Conservation (phyloP, 208 protist genomes). For the Acanthamoeba lugdunensis region DNA sequence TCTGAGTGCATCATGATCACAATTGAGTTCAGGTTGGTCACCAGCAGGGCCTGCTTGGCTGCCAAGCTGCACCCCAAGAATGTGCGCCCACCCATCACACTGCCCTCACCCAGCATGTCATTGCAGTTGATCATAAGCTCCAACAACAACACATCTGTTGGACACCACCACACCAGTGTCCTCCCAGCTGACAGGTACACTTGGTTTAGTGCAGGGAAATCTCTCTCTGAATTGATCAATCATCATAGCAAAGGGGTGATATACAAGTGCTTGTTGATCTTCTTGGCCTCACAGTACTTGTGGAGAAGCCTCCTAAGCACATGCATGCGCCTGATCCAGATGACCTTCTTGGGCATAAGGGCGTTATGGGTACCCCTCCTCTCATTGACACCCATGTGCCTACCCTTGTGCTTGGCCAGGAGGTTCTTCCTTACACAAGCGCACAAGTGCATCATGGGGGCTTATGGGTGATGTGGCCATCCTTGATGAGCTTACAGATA, state of each 20-base stretch:
- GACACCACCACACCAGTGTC: neutral
- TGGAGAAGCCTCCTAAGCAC: constrained; percentile 95
- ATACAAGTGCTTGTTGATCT: constrained; percentile 97
- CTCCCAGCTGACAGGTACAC: neutral
- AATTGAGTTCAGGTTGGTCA: neutral
- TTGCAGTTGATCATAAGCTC: neutral
- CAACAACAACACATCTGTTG: neutral
- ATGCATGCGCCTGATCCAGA: constrained; percentile 97
- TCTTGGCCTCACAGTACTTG: constrained; percentile 97
- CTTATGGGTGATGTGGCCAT: constrained; percentile 97
- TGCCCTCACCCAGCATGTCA: constrained; percentile 6
- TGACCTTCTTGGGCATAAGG: constrained; percentile 95
- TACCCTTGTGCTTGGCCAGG: constrained; percentile 92
- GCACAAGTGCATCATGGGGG: constrained; percentile 95
- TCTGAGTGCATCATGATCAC: neutral
- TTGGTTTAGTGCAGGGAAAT: too few relatives aligned
- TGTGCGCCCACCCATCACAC: neutral
- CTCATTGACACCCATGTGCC: constrained; percentile 87
- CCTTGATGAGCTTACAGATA: constrained; percentile 96
- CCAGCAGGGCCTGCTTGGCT: neutral
- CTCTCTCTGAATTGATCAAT: too few relatives aligned
- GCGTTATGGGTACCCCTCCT: constrained; percentile 96
- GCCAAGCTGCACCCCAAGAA: neutral
- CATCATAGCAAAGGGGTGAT: neutral
- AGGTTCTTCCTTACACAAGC: constrained; percentile 91